Evolutionary conservation across 202 grass and related monocot genomes (phyloP).

Genomic region (Sporobolus alterniflorus): DNA sequence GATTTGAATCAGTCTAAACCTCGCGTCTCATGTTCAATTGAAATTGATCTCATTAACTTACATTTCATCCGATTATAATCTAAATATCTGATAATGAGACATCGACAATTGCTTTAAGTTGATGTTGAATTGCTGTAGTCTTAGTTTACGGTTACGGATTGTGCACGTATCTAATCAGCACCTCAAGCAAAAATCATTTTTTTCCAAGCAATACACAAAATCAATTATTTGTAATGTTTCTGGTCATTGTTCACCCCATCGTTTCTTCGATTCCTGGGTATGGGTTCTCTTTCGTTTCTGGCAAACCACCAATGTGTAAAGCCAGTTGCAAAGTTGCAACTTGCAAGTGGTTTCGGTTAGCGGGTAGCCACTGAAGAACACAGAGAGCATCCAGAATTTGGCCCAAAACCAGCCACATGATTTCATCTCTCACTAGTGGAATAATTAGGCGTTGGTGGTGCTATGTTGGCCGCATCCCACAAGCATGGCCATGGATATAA

Average conservation of each 20-base stretch:
- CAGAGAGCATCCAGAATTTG: constrained; percentile 17
- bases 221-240: neutral
- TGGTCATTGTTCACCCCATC: neutral
- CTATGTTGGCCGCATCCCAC: constrained; percentile 36
- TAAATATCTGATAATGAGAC: too few relatives aligned
- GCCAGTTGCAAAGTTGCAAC: neutral
- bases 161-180: neutral
- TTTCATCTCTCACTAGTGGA: neutral
- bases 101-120: neutral
- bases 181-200: neutral
- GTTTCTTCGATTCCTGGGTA: neutral
- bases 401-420: constrained; percentile 30
- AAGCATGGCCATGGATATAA: constrained; percentile 25
- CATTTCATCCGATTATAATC: too few relatives aligned
- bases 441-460: constrained; percentile 8
- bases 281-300: neutral
- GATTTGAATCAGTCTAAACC: too few relatives aligned
- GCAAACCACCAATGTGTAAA: neutral
- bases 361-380: neutral
- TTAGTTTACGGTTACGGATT: neutral
- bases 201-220: neutral
- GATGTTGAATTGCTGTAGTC: neutral
- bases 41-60: too few relatives aligned
- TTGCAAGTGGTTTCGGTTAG: neutral
- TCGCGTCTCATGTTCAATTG: too few relatives aligned